These are phyloP conservation scores for Periconia sp. DNA, from an alignment of 2,329 filamentous ascomycete species.

Conservation along the genomic window DNA sequence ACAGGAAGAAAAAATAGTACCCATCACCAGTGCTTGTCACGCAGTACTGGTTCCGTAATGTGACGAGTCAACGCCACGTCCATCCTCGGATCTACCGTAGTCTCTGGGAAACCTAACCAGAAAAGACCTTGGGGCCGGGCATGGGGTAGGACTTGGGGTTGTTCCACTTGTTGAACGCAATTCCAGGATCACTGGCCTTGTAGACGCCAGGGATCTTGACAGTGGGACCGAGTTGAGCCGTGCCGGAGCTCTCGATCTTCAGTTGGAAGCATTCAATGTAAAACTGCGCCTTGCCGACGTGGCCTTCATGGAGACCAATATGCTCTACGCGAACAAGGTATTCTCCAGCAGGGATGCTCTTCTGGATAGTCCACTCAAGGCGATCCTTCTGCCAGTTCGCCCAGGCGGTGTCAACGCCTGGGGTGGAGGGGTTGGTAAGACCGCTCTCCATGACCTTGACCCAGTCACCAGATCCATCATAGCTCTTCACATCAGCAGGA, in stretches of 20 bases:
- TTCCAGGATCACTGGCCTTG: constrained; percentile 50
- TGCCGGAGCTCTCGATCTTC: constrained; percentile 46
- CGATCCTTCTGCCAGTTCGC: constrained; percentile 44
- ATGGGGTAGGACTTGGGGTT: constrained; percentile 35
- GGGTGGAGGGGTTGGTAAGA: constrained; percentile 23
- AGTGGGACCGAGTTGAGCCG: constrained; percentile 46
- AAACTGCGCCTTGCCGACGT: constrained; percentile 34
- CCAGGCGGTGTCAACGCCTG: constrained; percentile 28
- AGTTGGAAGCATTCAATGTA: constrained; percentile 49
- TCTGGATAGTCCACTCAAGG: constrained; percentile 49
- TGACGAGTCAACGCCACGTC: background rate
- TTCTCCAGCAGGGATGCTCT: constrained; percentile 43
- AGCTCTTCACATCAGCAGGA: constrained; percentile 64
- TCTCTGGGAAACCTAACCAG: background rate
- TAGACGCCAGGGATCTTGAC: constrained; percentile 55
- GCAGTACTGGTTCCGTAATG: background rate
- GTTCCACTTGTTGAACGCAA: constrained; percentile 50
- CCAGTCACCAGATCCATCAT: constrained; percentile 64
- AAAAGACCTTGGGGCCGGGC: constrained; percentile 33
- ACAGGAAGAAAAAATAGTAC: background rate
- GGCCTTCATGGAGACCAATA: constrained; percentile 36
- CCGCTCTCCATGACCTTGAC: constrained; percentile 38
- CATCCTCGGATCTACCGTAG: background rate
- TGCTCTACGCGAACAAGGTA: constrained; percentile 41
- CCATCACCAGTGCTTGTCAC: background rate